Evolutionary conservation across 306 rosid species (phyloP), one percentile per base, ranked within the genome.

Genomic region (Rosa multiflora): DNA sequence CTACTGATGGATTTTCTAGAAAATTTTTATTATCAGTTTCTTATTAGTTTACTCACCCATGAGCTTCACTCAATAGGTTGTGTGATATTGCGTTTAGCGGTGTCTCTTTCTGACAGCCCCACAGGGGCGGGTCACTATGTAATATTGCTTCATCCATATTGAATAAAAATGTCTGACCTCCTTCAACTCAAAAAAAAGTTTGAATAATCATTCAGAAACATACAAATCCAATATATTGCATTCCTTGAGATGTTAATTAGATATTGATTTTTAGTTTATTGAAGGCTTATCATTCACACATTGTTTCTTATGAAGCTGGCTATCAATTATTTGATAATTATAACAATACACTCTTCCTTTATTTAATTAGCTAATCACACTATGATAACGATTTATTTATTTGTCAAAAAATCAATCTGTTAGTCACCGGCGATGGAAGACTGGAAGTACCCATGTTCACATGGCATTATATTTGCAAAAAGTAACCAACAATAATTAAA

Each of bases 201-300:
- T 56, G 55, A 74, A 21, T 42, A 39, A 47, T 42, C 46, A 7
- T 13, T n/a, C 66, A 12, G 4, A 51, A 72, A 11, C 3, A 52
- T 18, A 53, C 53, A 67, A 73, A 39, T 73, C 76, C 76, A 51
- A 52, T 72, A 18, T 52, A 5, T 49, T 63, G 51, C 51, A 47
- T 47, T 47, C 51, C 13, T 47, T 10, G 10, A 44, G 48, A 10
- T 1, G 14, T 47, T 47, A 47, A 47, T 47, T 32, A 1, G 51
- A 47, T 47, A 10, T 1, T 26, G 44, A 32, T 72, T 51, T 10
- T 51, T 10, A 73, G 49, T 35, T 20, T 52, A 56, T 73, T 37
- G 32, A 5, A 9, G 4, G 14, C 29, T 72, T 29, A 8, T 71
- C 23, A 48, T 13, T 51, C n/a, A 59, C 23, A 10, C 2, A n/a